A percentile compares a stretch with the other conserved stretches of the same genome.
Evolutionary conservation across 2,329 filamentous ascomycete genomes (phyloP).

Genomic region (Microdochium bolleyi): DNA sequence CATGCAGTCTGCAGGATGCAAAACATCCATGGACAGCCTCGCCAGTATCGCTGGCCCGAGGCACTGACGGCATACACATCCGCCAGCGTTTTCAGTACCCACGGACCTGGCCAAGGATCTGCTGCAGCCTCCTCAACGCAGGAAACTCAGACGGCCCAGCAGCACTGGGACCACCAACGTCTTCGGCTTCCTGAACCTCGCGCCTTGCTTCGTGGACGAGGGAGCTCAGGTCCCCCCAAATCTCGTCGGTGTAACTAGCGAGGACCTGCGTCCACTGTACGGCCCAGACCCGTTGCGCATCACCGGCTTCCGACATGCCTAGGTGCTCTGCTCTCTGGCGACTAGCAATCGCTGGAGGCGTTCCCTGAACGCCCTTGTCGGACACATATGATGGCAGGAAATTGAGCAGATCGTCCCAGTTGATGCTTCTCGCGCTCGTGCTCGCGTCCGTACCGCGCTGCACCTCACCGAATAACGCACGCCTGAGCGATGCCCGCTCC

Average conservation of each 20-base stretch:
- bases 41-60: background rate
- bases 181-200: constrained; percentile 41
- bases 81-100: no score
- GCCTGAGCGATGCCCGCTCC: constrained; percentile 11
- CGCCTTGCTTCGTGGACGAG: constrained; percentile 46
- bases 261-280: constrained; percentile 48
- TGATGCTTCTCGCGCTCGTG: constrained; percentile 2
- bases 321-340: constrained; percentile 19
- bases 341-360: constrained; percentile 1
- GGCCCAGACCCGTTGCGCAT: background rate
- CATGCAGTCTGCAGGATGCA: no score
- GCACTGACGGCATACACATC: no score
- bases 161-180: constrained; percentile 6
- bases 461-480: constrained; percentile 13
- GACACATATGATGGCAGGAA: constrained; percentile 38
- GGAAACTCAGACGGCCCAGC: constrained; percentile 16
- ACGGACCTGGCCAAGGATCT: constrained; percentile 30
- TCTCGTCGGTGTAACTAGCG: constrained; percentile 52
- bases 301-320: constrained; percentile 25
- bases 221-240: constrained; percentile 57
- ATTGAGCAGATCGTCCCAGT: constrained; percentile 40
- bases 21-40: background rate
- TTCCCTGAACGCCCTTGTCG: constrained; percentile 3
- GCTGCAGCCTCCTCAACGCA: constrained; percentile 28
- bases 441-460: background rate